Evolutionary conservation across 2,329 filamentous ascomycete species (phyloP).

Genomic region (Aspergillus versicolor): DNA sequence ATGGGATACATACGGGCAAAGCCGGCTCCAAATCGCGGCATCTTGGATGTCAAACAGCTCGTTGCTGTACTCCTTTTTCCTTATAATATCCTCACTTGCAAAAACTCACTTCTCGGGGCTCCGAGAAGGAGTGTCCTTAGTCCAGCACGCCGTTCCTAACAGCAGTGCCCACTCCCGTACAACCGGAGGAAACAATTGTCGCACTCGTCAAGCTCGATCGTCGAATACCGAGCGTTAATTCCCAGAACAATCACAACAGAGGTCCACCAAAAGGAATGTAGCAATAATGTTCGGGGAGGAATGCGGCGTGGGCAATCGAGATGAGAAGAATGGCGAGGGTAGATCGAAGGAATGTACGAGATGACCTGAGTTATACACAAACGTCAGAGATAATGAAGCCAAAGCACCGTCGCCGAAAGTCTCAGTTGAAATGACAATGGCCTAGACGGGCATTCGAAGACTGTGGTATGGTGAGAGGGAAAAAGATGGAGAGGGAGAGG

Average conservation of each 20-base stretch:
- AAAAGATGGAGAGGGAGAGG: conserved; percentile 25
- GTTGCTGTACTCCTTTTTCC: not conserved
- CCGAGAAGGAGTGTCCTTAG: conserved; percentile 38
- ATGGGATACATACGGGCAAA: conserved; percentile 35
- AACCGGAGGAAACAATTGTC: not conserved
- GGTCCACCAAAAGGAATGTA: conserved; percentile 5
- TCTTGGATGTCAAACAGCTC: conserved; percentile 19
- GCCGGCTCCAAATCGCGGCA: conserved; percentile 34
- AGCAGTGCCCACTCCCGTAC: not conserved
- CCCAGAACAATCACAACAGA: not conserved
- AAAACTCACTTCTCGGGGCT: conserved; percentile 40
- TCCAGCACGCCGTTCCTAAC: conserved; percentile 10
- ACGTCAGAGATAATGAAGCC: conserved; percentile 24
- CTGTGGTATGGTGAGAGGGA: conserved; percentile 19
- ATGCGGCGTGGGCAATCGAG: conserved; percentile 24
- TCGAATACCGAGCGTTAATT: not conserved
- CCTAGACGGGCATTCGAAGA: conserved; percentile 22
- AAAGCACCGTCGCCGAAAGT: conserved; percentile 13
- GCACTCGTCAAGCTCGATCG: not conserved
- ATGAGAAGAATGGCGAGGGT: conserved; percentile 4
- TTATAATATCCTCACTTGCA: conserved; percentile 16
- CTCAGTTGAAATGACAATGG: conserved; percentile 14
- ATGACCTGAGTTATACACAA: conserved; percentile 21
- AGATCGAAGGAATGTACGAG: conserved; percentile 19
- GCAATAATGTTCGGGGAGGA: conserved; percentile 20